These are phyloP conservation scores for Acidiella bohemica DNA, from an alignment of 495 filamentous ascomycete species.

Conservation along the genomic window DNA sequence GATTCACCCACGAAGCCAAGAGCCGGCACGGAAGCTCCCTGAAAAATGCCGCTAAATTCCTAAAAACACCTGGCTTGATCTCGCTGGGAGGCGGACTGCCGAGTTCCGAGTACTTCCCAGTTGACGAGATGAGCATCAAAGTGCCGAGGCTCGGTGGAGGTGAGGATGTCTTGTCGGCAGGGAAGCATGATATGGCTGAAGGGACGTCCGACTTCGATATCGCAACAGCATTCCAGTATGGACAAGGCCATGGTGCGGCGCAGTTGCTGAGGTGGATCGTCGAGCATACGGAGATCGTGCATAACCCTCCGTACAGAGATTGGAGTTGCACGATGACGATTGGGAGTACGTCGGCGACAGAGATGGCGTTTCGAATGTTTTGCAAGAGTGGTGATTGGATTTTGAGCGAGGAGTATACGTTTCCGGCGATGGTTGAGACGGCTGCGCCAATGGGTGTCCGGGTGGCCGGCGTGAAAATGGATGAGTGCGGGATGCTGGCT, in stretches of 20 bases:
- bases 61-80: conserved; percentile 62
- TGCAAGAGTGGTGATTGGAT: conserved; percentile 56
- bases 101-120: conserved; percentile 77
- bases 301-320: conserved; percentile 65
- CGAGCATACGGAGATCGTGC: conserved; percentile 76
- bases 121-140: conserved; percentile 54
- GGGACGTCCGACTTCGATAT: conserved; percentile 61
- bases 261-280: conserved; percentile 80
- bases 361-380: conserved; percentile 66
- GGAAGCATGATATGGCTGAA: conserved; percentile 67
- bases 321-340: conserved; percentile 66
- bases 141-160: conserved; percentile 50
- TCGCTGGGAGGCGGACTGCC: conserved; percentile 88
- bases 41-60: conserved; percentile 62
- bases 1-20: conserved; percentile 41
- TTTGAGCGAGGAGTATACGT: conserved; percentile 77
- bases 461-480: conserved; percentile 61
- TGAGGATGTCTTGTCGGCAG: conserved; percentile 40
- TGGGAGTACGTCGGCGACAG: conserved; percentile 66
- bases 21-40: conserved; percentile 32
- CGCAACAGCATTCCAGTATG: conserved; percentile 77
- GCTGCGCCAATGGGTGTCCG: conserved; percentile 62
- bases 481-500: conserved; percentile 62
- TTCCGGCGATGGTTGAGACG: conserved; percentile 70
- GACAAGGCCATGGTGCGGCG: conserved; percentile 68